phyloP scores from a whole-genome alignment of 306 rosid species.

The Quercus bicolor region DNA sequence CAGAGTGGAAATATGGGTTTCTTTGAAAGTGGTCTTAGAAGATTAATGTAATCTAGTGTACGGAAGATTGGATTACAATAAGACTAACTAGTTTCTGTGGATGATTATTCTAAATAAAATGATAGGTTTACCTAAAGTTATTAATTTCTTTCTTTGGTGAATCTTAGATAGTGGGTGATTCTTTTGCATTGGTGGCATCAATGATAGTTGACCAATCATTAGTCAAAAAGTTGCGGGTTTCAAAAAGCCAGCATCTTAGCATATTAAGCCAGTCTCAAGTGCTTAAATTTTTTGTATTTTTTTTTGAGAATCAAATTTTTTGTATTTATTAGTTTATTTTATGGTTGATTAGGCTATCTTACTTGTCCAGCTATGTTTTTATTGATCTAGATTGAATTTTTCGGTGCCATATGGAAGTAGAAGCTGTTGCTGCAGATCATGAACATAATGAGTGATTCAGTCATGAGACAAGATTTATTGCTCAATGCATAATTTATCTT shows the following conservation, averaged over 20 bases:
- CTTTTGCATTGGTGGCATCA: background rate
- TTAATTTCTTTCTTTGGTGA: background rate
- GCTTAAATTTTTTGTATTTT: background rate
- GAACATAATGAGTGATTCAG: background rate
- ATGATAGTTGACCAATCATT: background rate
- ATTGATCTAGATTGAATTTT: background rate
- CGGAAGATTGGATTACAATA: constrained; percentile 11
- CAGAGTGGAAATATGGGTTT: background rate
- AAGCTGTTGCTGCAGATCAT: background rate
- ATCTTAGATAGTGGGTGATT: background rate
- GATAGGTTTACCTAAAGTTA: background rate
- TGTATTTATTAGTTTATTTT: background rate
- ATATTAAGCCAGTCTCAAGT: background rate
- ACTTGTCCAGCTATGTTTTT: background rate
- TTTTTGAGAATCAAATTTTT: too few relatives aligned
- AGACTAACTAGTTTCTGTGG: background rate
- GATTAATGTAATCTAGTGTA: background rate
- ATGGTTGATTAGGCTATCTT: background rate
- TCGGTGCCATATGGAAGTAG: background rate
- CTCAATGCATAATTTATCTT: background rate
- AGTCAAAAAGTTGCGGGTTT: background rate
- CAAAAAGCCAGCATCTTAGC: background rate
- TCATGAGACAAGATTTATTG: background rate
- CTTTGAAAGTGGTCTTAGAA: background rate
- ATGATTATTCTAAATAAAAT: background rate